Evolutionary conservation across 2,329 filamentous ascomycete genomes (phyloP).

Genomic region (Tolypocladium ovalisporum): DNA sequence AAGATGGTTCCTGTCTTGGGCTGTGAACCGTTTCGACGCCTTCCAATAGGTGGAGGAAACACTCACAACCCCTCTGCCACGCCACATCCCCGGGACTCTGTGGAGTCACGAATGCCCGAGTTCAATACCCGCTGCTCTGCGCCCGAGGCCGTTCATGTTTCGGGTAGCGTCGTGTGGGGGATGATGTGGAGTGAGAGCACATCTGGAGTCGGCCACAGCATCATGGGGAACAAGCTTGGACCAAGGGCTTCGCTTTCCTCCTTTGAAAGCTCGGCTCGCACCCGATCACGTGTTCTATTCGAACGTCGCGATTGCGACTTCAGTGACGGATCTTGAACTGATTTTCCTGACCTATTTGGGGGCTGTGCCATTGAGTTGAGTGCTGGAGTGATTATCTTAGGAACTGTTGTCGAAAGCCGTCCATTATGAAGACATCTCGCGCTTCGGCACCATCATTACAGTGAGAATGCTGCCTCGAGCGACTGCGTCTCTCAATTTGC

Average conservation of each 20-base stretch:
- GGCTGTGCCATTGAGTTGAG: background rate
- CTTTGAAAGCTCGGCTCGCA: background rate
- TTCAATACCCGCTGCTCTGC: background rate
- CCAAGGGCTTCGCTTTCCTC: background rate
- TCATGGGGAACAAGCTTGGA: background rate
- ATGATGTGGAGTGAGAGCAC: background rate
- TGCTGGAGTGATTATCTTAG: background rate
- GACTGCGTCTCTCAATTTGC: background rate
- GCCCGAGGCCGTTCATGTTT: background rate
- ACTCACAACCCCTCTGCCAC: background rate
- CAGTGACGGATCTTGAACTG: background rate
- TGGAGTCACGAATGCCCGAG: background rate
- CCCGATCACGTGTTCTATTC: background rate
- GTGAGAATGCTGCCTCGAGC: background rate
- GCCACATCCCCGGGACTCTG: background rate
- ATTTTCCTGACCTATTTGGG: too few species aligned
- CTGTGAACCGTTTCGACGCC: background rate
- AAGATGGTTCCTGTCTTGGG: background rate
- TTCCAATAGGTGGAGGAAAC: background rate
- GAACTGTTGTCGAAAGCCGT: background rate
- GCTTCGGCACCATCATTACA: background rate
- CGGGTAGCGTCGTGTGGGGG: background rate
- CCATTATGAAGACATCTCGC: background rate
- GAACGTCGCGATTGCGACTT: background rate
- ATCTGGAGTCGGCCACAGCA: background rate